Evolutionary conservation across 108 stramenopile genomes (phyloP).

Genomic region (Aurantiochytrium sp.): DNA sequence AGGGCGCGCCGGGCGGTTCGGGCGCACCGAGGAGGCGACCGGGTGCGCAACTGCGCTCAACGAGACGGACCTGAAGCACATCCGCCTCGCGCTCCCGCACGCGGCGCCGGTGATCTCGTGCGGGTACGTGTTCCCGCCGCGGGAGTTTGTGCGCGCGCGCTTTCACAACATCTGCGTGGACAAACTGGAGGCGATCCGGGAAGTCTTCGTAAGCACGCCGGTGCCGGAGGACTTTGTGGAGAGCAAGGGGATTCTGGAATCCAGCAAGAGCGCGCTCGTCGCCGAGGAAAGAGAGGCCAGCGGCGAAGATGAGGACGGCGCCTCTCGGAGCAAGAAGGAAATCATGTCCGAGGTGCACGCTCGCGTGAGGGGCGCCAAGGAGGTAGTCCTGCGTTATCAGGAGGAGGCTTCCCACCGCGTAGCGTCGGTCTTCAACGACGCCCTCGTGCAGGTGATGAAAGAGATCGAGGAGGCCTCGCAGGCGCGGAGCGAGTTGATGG

Average conservation of each 20-base stretch:
- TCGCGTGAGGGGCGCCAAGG: not conserved
- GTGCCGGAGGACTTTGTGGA: slow-evolving; percentile 45
- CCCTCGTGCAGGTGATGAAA: not conserved
- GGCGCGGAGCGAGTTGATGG: too few relatives aligned
- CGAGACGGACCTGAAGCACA: slow-evolving; percentile 61
- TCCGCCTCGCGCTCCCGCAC: slow-evolving; percentile 37
- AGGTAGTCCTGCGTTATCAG: not conserved
- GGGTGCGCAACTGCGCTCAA: slow-evolving; percentile 53
- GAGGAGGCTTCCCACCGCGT: not conserved
- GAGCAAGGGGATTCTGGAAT: slow-evolving; percentile 25
- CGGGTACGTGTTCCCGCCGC: slow-evolving; percentile 29
- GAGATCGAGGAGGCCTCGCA: not conserved
- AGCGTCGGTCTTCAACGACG: not conserved
- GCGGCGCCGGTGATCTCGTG: not conserved
- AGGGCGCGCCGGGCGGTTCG: slow-evolving; percentile 79
- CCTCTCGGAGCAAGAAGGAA: too few relatives aligned
- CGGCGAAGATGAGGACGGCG: too few relatives aligned
- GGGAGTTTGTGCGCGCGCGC: not conserved
- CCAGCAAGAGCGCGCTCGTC: too few relatives aligned
- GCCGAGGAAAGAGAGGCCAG: too few relatives aligned
- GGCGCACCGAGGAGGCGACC: slow-evolving; percentile 55
- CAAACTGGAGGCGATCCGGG: slow-evolving; percentile 46
- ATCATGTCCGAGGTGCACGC: too few relatives aligned
- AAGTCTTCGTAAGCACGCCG: slow-evolving; percentile 52
- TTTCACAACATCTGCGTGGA: not conserved